Conservation (phyloP, 2,329 filamentous ascomycete species). For the Arthrobotrys conoides region DNA sequence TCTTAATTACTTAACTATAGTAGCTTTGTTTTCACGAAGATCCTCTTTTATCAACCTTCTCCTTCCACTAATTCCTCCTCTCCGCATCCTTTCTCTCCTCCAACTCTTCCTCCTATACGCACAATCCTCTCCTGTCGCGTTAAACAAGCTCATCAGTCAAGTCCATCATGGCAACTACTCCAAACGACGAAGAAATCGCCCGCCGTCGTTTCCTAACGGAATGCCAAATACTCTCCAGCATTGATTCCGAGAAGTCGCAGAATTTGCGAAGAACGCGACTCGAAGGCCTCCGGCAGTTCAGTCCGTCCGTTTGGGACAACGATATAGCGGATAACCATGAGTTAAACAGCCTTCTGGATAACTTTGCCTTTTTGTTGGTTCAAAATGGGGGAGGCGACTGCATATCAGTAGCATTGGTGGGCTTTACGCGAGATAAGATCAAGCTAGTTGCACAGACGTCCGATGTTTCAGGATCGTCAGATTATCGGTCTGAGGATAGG, state of each 20-base stretch:
- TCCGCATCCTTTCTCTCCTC: too few species aligned
- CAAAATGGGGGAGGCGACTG: not conserved
- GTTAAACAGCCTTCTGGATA: not conserved
- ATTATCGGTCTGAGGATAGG: too few species aligned
- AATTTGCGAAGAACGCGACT: not conserved
- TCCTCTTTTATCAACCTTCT: too few species aligned
- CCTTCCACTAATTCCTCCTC: too few species aligned
- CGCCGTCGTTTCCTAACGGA: not conserved
- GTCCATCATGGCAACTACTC: not conserved
- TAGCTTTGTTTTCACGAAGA: too few species aligned
- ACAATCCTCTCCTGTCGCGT: too few species aligned
- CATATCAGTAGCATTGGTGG: not conserved
- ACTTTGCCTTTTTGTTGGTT: slow-evolving; percentile 3
- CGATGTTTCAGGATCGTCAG: too few species aligned
- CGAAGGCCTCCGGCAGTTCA: not conserved
- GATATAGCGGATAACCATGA: not conserved
- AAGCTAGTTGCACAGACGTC: not conserved
- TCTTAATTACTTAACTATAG: too few species aligned
- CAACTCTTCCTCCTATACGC: too few species aligned
- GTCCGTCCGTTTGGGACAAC: too few species aligned
- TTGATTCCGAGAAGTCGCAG: not conserved
- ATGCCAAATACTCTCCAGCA: not conserved
- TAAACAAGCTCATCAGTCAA: too few species aligned
- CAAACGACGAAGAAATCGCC: not conserved
- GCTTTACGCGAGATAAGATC: slow-evolving; percentile 6